phyloP scores from a whole-genome alignment of 2,329 filamentous ascomycete genomes.

The Scolecobasidium constrictum region DNA sequence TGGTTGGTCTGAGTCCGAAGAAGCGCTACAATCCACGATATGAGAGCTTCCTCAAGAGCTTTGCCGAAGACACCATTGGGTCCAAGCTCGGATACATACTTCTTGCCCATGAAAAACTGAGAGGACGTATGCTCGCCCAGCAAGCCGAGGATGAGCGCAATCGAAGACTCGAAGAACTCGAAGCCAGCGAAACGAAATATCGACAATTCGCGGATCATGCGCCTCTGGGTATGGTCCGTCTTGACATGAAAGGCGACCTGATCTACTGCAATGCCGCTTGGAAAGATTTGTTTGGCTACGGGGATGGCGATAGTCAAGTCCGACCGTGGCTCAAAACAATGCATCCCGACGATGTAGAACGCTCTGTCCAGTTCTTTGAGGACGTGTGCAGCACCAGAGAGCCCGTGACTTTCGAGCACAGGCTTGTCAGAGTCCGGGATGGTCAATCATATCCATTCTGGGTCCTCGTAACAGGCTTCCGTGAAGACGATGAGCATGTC shows the following conservation, averaged over 20 bases:
- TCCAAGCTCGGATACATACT: not conserved
- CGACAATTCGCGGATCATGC: conserved; percentile 13
- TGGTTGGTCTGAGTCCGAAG: conserved; percentile 4
- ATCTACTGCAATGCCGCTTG: conserved; percentile 3
- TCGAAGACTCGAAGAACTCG: not conserved
- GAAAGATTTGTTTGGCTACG: not conserved
- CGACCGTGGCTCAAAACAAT: conserved; percentile 7
- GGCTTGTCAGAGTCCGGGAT: not conserved
- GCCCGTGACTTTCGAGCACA: conserved; percentile 5
- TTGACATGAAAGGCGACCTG: not conserved
- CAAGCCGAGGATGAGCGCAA: conserved; percentile 2
- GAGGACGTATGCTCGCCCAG: not conserved
- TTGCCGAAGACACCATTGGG: conserved; percentile 4
- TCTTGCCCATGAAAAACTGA: not conserved
- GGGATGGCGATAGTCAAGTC: not conserved
- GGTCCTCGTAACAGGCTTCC: not conserved
- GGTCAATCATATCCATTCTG: not conserved
- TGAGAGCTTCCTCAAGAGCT: not conserved
- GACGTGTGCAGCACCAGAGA: not conserved
- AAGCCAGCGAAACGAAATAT: conserved; percentile 2
- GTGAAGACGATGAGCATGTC: not conserved
- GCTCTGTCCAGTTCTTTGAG: conserved; percentile 3
- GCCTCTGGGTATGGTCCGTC: conserved; percentile 55
- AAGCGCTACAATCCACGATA: conserved; percentile 2
- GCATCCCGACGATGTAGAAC: conserved; percentile 3